Conservation (phyloP, 768 basidiomycete species). For the Tylopilus felleus region DNA sequence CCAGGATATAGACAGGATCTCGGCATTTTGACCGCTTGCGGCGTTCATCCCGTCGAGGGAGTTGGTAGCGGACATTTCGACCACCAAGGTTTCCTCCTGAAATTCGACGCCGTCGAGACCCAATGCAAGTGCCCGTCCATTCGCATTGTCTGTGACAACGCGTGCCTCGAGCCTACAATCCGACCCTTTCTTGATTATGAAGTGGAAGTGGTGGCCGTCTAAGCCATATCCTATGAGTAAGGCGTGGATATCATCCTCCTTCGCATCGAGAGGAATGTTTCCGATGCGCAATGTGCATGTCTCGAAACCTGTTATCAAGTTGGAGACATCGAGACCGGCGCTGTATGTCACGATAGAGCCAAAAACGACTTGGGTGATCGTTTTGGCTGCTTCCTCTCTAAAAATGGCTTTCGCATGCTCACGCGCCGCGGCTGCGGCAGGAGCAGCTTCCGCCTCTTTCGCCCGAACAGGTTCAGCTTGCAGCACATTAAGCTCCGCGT, state of each 20-base stretch:
- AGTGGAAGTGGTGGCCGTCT: slow-evolving; percentile 31
- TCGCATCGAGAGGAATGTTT: slow-evolving; percentile 42
- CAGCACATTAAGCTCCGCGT: background rate
- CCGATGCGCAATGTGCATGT: slow-evolving; percentile 45
- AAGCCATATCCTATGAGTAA: slow-evolving; percentile 46
- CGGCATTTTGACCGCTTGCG: slow-evolving; percentile 29
- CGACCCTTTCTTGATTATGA: slow-evolving; percentile 31
- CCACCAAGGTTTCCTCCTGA: slow-evolving; percentile 37
- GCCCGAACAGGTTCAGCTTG: background rate
- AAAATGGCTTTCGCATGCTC: slow-evolving; percentile 9
- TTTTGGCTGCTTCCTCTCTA: slow-evolving; percentile 41
- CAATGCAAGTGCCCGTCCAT: slow-evolving; percentile 41
- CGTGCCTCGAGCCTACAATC: slow-evolving; percentile 37
- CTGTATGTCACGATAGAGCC: slow-evolving; percentile 48
- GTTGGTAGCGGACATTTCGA: slow-evolving; percentile 42
- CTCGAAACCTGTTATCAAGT: slow-evolving; percentile 50
- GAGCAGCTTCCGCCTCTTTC: slow-evolving; percentile 14
- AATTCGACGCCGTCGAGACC: slow-evolving; percentile 51
- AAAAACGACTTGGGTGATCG: slow-evolving; percentile 41
- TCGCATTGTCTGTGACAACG: slow-evolving; percentile 41
- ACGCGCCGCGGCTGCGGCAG: slow-evolving; percentile 13
- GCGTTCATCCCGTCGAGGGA: slow-evolving; percentile 42
- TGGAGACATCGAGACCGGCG: slow-evolving; percentile 46
- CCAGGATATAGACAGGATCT: slow-evolving; percentile 52
- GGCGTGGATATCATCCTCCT: slow-evolving; percentile 37